phyloP scores from a whole-genome alignment of 306 rosid genomes.

The Cucumis cinereus region DNA sequence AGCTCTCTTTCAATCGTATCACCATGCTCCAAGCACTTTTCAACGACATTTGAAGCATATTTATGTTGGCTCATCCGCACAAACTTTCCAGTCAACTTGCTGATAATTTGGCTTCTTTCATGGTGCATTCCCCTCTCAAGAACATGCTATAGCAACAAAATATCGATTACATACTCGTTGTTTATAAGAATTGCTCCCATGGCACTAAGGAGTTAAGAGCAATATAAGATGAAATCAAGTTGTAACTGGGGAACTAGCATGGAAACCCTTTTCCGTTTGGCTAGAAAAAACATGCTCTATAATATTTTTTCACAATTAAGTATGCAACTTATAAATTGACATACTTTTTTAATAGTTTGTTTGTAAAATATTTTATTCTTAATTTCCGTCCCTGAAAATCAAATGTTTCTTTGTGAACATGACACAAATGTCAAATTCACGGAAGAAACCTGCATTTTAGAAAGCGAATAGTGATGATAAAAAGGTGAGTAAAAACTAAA shows the following conservation, averaged over 20 bases:
- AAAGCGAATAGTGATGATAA: neutral
- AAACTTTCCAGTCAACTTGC: slow-evolving; percentile 37
- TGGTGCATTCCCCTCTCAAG: slow-evolving; percentile 43
- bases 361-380: neutral
- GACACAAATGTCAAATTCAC: neutral
- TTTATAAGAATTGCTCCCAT: neutral
- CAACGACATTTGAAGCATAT: slow-evolving; percentile 84
- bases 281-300: neutral
- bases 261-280: neutral
- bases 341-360: neutral
- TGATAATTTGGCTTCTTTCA: slow-evolving; percentile 50
- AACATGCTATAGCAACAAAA: slow-evolving; percentile 38
- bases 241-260: neutral
- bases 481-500: neutral
- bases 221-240: neutral
- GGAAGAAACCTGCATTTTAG: neutral
- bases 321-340: neutral
- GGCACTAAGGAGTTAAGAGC: neutral
- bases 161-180: neutral
- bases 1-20: slow-evolving; percentile 44
- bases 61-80: slow-evolving; percentile 65
- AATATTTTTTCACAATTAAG: neutral
- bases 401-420: neutral
- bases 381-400: neutral
- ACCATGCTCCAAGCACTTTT: slow-evolving; percentile 79